Conservation (phyloP, 179 eudicot genomes). For the Actinidia chinensis region DNA sequence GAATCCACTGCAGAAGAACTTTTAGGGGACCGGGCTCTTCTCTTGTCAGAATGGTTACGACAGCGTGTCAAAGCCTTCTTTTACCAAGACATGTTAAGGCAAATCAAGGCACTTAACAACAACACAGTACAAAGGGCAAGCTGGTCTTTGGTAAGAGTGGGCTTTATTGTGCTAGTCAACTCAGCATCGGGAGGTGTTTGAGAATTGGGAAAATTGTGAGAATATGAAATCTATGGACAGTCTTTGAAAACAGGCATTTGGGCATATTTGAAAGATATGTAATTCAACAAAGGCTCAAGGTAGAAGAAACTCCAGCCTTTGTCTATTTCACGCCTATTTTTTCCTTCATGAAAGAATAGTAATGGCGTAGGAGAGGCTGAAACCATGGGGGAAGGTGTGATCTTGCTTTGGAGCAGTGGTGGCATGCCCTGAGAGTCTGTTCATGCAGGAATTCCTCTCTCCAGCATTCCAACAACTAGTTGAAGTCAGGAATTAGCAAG, state of each 20-base stretch:
- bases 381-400: conserved; percentile 87
- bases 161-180: conserved; percentile 89
- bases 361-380: conserved; percentile 90
- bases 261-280: conserved; percentile 89
- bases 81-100: conserved; percentile 97
- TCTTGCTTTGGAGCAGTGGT: conserved; percentile 99
- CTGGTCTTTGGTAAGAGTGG: conserved; percentile 99
- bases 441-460: conserved; percentile 81
- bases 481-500: conserved; percentile 96
- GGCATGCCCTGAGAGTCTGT: conserved; percentile 99
- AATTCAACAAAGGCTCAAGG: conserved; percentile 95
- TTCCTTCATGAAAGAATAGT: conserved; percentile 87
- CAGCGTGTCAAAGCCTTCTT: conserved; percentile 94
- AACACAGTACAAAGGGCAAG: conserved; percentile 96
- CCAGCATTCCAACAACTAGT: conserved; percentile 98
- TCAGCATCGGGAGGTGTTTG: conserved; percentile 96
- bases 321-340: conserved; percentile 88
- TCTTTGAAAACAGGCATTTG: conserved; percentile 96
- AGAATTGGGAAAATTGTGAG: conserved; percentile 86
- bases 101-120: conserved; percentile 98
- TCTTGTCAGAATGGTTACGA: conserved; percentile 99
- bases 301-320: conserved; percentile 96
- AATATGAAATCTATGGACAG: conserved; percentile 92
- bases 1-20: conserved; percentile 95
- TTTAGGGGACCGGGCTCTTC: conserved; percentile 87